Evolutionary conservation across 805 yeast species (phyloP), one percentile per base, ranked within the genome.

Genomic region (Yarrowia porcina): DNA sequence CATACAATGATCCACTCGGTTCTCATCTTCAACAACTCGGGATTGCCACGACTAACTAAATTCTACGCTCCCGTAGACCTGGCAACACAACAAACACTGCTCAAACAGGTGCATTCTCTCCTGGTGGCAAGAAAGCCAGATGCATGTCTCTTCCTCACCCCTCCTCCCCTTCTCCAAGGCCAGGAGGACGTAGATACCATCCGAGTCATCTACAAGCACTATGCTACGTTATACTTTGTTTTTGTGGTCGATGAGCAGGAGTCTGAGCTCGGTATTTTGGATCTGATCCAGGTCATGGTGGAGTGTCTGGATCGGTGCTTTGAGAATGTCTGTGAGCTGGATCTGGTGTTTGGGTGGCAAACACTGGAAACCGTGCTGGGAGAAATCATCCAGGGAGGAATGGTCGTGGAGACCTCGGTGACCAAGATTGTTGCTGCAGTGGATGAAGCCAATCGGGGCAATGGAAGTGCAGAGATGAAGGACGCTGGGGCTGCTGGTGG

Each of bases 341-440:
- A 94, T 75, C 79, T 94, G 66, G 97, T 94, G n/a, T 93, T 92
- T 76, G 97, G 97, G 17, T 94, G 99, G 98, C 97, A 94, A 75
- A 96, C 91, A 5, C 77, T 93, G 32, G 96, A 93, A 72, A 87
- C 96, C 1, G 97, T 93, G 1, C 74, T 92, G 54, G 75, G 71
- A 69, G 98, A 94, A 70, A 88, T 94, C 33, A 87, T 94, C 0
- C 98, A 94, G 72, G 99, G 98, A 25, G 99, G 99, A 0, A 87
- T 94, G 96, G 99, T 94, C 9, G 89, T 94, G 36, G 99, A 94
- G 72, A 92, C 98, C 1, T 90, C 87, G 67, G 90, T 91, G 20
- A 71, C 77, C 25, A 83, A 87, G 65, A 91, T 94, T 35, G 97
- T 94, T 6, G 84, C 83, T 1, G 82, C 80, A 0, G 79, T 76